Evolutionary conservation across 108 stramenopile genomes (phyloP).

Genomic region (Schizochytrium sp.): DNA sequence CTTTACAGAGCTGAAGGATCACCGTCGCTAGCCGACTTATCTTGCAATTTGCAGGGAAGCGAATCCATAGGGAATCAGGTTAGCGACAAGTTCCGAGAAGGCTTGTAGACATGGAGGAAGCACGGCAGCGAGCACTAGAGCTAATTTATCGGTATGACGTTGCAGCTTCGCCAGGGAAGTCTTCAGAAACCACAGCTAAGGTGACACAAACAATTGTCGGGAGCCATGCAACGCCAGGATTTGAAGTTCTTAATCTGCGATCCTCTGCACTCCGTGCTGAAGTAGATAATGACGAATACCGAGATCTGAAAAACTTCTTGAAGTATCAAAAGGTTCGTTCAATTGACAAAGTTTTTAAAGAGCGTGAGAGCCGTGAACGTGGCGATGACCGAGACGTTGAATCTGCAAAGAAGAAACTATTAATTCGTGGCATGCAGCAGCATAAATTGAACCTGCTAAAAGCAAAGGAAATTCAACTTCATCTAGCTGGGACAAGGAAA

Average conservation of each 20-base stretch:
- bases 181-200: too few relatives aligned
- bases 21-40: too few relatives aligned
- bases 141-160: background rate
- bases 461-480: background rate
- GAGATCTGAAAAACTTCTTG: background rate
- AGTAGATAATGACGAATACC: background rate
- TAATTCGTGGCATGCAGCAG: background rate
- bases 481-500: background rate
- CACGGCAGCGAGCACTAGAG: slow-evolving; percentile 8
- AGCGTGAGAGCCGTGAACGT: background rate
- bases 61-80: background rate
- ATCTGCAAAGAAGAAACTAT: background rate
- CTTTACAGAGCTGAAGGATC: too few relatives aligned
- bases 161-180: too few relatives aligned
- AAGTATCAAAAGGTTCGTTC: background rate
- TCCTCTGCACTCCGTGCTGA: background rate
- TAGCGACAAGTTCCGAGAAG: background rate
- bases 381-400: background rate
- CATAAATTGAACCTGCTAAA: background rate
- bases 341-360: background rate
- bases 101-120: background rate
- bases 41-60: background rate
- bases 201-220: background rate
- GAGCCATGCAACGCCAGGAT: background rate
- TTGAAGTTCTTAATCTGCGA: background rate